Base-by-base conservation (phyloP, 306 rosid species). In the Rosa multiflora region DNA sequence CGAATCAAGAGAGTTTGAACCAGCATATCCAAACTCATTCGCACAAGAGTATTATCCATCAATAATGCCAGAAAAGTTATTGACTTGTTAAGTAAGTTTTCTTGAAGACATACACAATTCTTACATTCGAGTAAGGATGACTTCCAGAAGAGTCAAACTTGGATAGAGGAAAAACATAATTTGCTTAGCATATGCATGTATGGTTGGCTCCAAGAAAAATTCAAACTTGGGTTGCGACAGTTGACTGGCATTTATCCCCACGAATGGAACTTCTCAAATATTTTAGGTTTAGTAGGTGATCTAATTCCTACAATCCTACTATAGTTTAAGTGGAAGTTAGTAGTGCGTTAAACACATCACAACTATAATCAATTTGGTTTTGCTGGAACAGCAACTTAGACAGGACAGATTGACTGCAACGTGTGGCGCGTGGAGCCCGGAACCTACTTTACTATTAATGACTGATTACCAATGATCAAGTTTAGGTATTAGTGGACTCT, bases 191-290 rank as follows among this genome's bases (percentile, higher is more conserved):
- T 64, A 12, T 32, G n/a, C 70, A 32, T 14, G 44, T 5, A 32
- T 58, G 69, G 69, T 6, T 14, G 48, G 23, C 72, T 67, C 21
- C 48, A 17, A 67, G 72, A 67, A 40, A 67, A 40, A 3, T 40
- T 67, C 72, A 67, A 40, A 67, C 26, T 67, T 67, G 72, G 72
- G 71, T 17, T 67, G 71, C 47, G 48, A 66, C 26, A 39, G 47
- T 67, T 39, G 71, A 37, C 71, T 15, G 32, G n/a, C 7, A 15
- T 4, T 17, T 47, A 14, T 37, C 26, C 71, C 71, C 48, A 7
- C 2, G 72, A 67, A 18, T 40, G 26, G 40, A 32, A 67, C 72
- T 1, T 39, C 23, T 14, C 47, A 15, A 39, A 66, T 66, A 15
- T 37, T 39, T 37, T 32, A 23, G 70, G 71, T 48, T 14, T 21